Evolutionary conservation across 176 grass and related monocot genomes (phyloP).

Genomic region (Juncus inflexus): DNA sequence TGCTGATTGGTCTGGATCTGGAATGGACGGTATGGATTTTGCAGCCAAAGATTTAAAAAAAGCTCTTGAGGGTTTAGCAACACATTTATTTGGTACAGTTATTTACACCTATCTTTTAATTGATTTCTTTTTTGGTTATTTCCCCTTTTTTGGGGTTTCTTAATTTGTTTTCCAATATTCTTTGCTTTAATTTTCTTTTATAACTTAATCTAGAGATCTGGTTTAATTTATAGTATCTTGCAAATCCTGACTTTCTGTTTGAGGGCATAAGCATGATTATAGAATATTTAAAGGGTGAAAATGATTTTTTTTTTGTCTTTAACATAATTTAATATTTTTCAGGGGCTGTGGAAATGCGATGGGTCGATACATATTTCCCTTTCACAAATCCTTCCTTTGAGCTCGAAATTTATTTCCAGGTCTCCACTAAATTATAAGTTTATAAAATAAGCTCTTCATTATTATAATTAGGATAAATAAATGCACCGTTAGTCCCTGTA

Average conservation of each 20-base stretch:
- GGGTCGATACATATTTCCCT: constrained; percentile 98
- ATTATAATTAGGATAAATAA: too few species aligned
- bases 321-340: constrained; percentile 22
- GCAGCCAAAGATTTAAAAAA: constrained; percentile 78
- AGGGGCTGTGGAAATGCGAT: constrained; percentile 97
- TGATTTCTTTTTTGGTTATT: not conserved
- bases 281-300: too few species aligned
- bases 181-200: not conserved
- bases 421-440: constrained; percentile 25
- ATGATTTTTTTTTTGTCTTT: too few species aligned
- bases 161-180: not conserved
- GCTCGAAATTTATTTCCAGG: constrained; percentile 98
- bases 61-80: constrained; percentile 85
- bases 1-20: constrained; percentile 69
- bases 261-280: too few species aligned
- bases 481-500: too few species aligned
- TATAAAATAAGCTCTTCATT: too few species aligned
- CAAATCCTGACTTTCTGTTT: too few species aligned
- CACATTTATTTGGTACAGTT: constrained; percentile 73
- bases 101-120: not conserved
- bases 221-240: not conserved
- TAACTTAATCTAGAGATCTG: not conserved
- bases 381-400: constrained; percentile 98
- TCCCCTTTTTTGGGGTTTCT: constrained; percentile 3
- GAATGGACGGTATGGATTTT: constrained; percentile 74